Conservation (phyloP, 2,329 filamentous ascomycete genomes). For the Fusarium secorum region DNA sequence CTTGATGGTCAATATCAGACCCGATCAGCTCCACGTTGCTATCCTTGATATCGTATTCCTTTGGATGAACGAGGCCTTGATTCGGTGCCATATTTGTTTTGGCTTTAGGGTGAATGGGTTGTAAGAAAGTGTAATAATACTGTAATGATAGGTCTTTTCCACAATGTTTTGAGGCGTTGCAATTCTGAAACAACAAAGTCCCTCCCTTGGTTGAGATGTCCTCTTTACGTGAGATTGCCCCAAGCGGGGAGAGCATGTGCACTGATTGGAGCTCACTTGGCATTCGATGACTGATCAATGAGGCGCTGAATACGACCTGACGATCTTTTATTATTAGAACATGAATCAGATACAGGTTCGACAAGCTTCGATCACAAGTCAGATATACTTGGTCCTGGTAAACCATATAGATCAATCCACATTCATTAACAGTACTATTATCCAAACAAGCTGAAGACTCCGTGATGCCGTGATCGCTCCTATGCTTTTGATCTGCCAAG, state of each 20-base stretch:
- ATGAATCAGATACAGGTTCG: conserved; percentile 3
- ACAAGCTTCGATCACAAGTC: not conserved
- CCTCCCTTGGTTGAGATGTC: not conserved
- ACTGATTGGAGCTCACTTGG: conserved; percentile 31
- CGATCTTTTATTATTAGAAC: conserved; percentile 16
- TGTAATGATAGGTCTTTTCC: not conserved
- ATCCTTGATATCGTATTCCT: conserved; percentile 72
- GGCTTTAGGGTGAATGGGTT: not conserved
- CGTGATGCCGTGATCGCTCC: not conserved
- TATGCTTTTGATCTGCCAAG: not conserved
- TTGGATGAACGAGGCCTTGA: conserved; percentile 67
- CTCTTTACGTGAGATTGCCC: conserved; percentile 23
- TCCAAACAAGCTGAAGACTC: not conserved
- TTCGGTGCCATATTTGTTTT: conserved; percentile 63
- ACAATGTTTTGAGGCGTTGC: not conserved
- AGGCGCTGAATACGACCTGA: not conserved
- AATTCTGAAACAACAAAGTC: conserved; percentile 6
- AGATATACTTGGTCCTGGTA: not conserved
- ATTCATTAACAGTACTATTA: not conserved
- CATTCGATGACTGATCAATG: conserved; percentile 33
- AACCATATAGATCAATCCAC: not conserved
- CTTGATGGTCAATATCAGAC: conserved; percentile 69
- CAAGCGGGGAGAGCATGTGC: conserved; percentile 29
- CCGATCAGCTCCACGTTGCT: conserved; percentile 73
- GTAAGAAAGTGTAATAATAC: not conserved